Evolutionary conservation across 768 basidiomycete species (phyloP), one percentile per base, ranked within the genome.

Genomic region (Phylloporus arenicola): DNA sequence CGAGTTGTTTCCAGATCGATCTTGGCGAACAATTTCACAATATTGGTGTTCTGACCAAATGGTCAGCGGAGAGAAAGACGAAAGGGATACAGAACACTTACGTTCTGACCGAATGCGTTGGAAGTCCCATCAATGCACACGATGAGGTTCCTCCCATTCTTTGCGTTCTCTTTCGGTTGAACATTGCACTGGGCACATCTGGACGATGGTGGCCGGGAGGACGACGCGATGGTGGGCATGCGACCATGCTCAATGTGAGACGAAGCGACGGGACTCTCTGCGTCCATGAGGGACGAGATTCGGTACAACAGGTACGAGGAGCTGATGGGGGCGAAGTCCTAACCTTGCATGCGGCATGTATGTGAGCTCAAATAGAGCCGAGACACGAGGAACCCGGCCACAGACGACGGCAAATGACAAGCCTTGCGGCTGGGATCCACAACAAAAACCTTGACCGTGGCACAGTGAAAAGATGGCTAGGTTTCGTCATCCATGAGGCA

Each of bases 21-120:
- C 5, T 57, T 61, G 31, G 54, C 56, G 39, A 70, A 70, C 2
- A 72, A 44, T 45, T 71, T 68, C n/a, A 72, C 57, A n/a, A 73
- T 59, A 30, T 72, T 69, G 47, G 69, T 70, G 35, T 70, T 70
- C 72, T 74, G 48, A 11, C 17, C 20, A 27, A 12, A 12, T 24
- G 10, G 31, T 63, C 12, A 62, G 50, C 37, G 16, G 2, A 29
- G 27, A 34, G 9, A 22, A 39, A 35, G 34, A 35, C n/a, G 3
- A 12, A 35, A 35, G 34, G n/a, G 9, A n/a, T 35, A n/a, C 14
- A 16, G 34, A n/a, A 5, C 16, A n/a, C 17, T 27, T n/a, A 46
- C 24, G 25, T 46, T 46, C 25, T 27, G 24, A 9, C 34, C 45
- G 3, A 46, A 24, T 2, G 10, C 7, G 11, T 46, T 31, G 4